Evolutionary conservation across 257 asterid species (phyloP).

Genomic region (Penstemon eatonii): DNA sequence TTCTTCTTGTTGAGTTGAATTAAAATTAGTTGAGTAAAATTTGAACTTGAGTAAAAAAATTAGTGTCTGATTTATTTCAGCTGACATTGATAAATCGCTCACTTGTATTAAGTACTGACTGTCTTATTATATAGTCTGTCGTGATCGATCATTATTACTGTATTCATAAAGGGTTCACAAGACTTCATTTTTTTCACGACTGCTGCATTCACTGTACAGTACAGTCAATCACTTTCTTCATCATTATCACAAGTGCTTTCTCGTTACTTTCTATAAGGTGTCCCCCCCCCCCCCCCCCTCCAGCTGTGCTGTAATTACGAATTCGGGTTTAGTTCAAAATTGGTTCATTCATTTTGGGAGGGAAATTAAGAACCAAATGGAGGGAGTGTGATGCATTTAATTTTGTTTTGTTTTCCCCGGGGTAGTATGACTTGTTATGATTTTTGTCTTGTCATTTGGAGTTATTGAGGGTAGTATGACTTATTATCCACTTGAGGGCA

Average conservation of each 20-base stretch:
- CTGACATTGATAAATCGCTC: constrained; percentile 1
- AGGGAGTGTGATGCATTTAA: no score
- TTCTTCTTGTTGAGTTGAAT: no score
- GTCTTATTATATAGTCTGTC: not conserved
- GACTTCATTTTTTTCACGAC: not conserved
- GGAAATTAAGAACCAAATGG: not conserved
- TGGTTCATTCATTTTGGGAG: not conserved
- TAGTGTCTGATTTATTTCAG: not conserved
- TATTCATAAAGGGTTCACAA: not conserved
- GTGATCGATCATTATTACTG: not conserved
- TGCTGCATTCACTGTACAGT: not conserved
- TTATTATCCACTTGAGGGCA: no score
- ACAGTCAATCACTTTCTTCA: not conserved
- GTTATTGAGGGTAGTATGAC: no score
- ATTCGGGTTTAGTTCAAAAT: not conserved
- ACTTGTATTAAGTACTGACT: not conserved
- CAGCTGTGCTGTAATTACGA: not conserved
- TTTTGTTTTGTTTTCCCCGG: not conserved
- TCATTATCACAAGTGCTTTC: not conserved
- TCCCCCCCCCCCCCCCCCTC: not conserved
- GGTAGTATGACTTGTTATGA: not conserved
- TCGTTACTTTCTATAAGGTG: not conserved
- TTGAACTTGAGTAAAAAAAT: not conserved
- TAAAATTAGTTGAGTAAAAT: no score
- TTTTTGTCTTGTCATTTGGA: no score